Evolutionary conservation across 306 rosid species (phyloP), one percentile per base, ranked within the genome.

Genomic region (Dryas drummondii): DNA sequence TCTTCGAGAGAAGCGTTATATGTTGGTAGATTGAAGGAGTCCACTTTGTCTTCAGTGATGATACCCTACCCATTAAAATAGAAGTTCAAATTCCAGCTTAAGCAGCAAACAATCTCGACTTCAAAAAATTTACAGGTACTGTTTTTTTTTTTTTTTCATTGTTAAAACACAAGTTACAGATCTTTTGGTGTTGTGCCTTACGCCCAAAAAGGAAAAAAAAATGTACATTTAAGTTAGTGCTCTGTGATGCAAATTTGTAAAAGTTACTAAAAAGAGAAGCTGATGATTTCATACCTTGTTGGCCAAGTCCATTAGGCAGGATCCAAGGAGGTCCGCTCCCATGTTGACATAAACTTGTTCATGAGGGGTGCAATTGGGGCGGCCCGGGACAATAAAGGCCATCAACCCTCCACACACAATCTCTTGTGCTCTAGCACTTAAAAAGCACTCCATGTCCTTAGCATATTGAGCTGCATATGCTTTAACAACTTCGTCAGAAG

Each of bases 291-390:
- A 14, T 76, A 85, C 88, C 84, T 76, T 75, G 45, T 71, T 76
- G 4, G 77, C 68, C 86, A 85, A 68, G n/a, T 85, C 84, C 65
- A 70, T 13, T 57, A 86, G 81, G 78, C 78, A 70, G 22, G 74
- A 17, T 46, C 79, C 60, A 13, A 78, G 1, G 72, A 72, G 32
- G 10, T 55, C 66, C 4, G 5, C 15, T 5, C 0, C 9, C 32
- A 70, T 14, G 17, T 61, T 57, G n/a, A n/a, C 11, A 0, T 37
- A 13, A 73, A 56, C 27, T 6, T 78, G 59, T 14, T 79, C 67
- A 54, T 73, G 68, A 54, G 79, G 69, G 9, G 60, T 15, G 1
- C 52, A 80, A 15, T 61, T 59, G 10, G 70, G 76, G 57, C 76
- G 75, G 14, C 76, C 86, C 3, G 67, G 78, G 9, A 76, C 2